Conservation (phyloP, 2,329 filamentous ascomycete genomes). For the Aspergillus intermedius region DNA sequence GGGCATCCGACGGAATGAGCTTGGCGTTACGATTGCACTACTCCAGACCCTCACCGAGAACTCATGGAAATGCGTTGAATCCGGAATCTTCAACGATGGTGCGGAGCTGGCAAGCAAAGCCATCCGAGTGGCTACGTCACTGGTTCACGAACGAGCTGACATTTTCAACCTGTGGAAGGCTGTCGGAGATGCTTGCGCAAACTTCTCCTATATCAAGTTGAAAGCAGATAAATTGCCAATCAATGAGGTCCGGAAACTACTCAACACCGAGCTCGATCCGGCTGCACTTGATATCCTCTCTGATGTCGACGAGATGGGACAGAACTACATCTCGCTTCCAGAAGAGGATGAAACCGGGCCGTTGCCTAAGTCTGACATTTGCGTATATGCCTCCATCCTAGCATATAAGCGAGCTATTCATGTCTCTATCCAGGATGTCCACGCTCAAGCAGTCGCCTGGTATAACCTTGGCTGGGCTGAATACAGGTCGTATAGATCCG, state of each 20-base stretch:
- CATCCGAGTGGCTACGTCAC: conserved; percentile 59
- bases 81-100: conserved; percentile 80
- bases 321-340: conserved; percentile 30
- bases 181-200: conserved; percentile 76
- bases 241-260: conserved; percentile 49
- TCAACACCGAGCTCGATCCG: conserved; percentile 46
- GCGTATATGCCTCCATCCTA: conserved; percentile 67
- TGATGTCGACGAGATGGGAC: conserved; percentile 61
- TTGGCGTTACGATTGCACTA: conserved; percentile 79
- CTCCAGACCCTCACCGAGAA: conserved; percentile 83
- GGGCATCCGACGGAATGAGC: conserved; percentile 61
- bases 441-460: conserved; percentile 91
- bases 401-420: conserved; percentile 82
- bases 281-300: conserved; percentile 57
- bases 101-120: conserved; percentile 62
- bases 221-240: conserved; percentile 58
- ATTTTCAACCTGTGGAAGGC: conserved; percentile 96
- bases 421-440: conserved; percentile 63
- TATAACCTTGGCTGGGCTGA: conserved; percentile 97
- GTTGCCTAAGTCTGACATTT: conserved; percentile 42
- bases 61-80: conserved; percentile 68
- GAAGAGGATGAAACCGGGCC: conserved; percentile 23
- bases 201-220: conserved; percentile 74
- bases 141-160: conserved; percentile 55
- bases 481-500: conserved; percentile 67